Percentiles rank a stretch among this genome's conserved stretches.
Conservation (phyloP, 495 filamentous ascomycete species). For the Penicillium lividum region DNA sequence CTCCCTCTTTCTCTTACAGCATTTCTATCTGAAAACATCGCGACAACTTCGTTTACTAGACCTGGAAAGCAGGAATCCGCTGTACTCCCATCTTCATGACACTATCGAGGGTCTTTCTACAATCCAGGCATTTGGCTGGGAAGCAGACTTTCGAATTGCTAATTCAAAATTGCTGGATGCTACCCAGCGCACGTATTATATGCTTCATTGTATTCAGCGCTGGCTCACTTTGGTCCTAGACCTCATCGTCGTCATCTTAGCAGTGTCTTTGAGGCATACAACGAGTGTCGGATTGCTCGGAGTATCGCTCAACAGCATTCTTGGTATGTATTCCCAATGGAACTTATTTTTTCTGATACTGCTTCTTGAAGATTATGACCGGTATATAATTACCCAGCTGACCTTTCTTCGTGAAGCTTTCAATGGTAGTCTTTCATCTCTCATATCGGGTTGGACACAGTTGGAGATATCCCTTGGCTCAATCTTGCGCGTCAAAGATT, state of each 20-base stretch:
- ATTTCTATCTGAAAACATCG: constrained; percentile 8
- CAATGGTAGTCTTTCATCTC: constrained; percentile 6
- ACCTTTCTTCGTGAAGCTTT: background rate
- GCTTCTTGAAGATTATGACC: too few species aligned
- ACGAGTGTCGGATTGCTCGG: constrained; percentile 4
- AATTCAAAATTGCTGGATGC: constrained; percentile 3
- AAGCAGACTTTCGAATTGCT: background rate
- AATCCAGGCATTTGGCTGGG: constrained; percentile 10
- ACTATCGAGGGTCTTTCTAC: constrained; percentile 7
- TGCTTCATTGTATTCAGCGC: constrained; percentile 3
- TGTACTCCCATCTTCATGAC: constrained; percentile 8
- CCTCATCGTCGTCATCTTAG: constrained; percentile 6
- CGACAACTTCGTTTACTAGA: constrained; percentile 11
- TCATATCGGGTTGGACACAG: constrained; percentile 4
- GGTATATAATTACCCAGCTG: too few species aligned
- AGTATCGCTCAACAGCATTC: constrained; percentile 7
- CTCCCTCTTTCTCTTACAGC: constrained; percentile 3
- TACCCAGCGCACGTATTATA: constrained; percentile 7
- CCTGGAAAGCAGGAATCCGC: constrained; percentile 6
- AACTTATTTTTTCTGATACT: too few species aligned
- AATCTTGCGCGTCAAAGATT: constrained; percentile 1
- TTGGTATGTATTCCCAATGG: too few species aligned
- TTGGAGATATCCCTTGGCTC: constrained; percentile 5
- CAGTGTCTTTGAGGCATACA: background rate
- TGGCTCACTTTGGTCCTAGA: constrained; percentile 11